These are phyloP conservation scores for Colletotrichum orchidophilum DNA, from an alignment of 2,329 filamentous ascomycete species.

Conservation along the genomic window DNA sequence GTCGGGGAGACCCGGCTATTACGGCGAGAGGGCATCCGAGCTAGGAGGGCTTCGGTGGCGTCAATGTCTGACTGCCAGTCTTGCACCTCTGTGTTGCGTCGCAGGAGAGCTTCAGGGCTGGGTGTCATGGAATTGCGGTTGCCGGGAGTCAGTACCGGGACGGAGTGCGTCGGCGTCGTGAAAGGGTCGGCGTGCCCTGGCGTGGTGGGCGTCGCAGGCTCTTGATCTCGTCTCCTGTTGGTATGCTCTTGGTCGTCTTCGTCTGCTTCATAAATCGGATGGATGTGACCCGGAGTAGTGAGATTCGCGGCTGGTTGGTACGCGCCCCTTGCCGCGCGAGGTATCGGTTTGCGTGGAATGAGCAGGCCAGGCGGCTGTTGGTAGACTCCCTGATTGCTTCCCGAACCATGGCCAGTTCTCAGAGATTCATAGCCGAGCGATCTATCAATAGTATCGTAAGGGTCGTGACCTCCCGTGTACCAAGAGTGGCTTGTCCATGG, in stretches of 20 bases:
- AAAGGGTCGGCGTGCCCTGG: constrained; percentile 59
- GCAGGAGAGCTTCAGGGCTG: constrained; percentile 49
- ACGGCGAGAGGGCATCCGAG: constrained; percentile 49
- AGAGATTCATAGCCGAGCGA: constrained; percentile 62
- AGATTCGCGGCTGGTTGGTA: constrained; percentile 33
- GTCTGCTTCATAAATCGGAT: constrained; percentile 68
- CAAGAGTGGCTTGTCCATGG: constrained; percentile 48
- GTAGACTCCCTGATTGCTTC: constrained; percentile 36
- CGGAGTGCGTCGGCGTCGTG: constrained; percentile 49
- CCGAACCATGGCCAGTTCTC: constrained; percentile 41
- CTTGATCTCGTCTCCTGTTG: constrained; percentile 34
- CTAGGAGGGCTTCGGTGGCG: constrained; percentile 61
- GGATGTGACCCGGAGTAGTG: constrained; percentile 53
- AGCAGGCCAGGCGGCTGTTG: constrained; percentile 34
- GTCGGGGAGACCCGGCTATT: constrained; percentile 50
- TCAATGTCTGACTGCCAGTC: constrained; percentile 68
- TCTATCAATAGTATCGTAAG: constrained; percentile 50
- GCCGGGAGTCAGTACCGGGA: constrained; percentile 40
- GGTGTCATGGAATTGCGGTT: constrained; percentile 48
- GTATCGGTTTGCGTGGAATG: constrained; percentile 46
- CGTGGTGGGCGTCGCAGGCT: constrained; percentile 46
- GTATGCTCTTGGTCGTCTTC: constrained; percentile 56
- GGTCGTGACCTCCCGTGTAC: constrained; percentile 57
- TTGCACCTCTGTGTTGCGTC: constrained; percentile 61
- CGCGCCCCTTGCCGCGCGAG: constrained; percentile 34